These are phyloP conservation scores for Iberis amara DNA, from an alignment of 441 rosid genomes.

Conservation along the genomic window DNA sequence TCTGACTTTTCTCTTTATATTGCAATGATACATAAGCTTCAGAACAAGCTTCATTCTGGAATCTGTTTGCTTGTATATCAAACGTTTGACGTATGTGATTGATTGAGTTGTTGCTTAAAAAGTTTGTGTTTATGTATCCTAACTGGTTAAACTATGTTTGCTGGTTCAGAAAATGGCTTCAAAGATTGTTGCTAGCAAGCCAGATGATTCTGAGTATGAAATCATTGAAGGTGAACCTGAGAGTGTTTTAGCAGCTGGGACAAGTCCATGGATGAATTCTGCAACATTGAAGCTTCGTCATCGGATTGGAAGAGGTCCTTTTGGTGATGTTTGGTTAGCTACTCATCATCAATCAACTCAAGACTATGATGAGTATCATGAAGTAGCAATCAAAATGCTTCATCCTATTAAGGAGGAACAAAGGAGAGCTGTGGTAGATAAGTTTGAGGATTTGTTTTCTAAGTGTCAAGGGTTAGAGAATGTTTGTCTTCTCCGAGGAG, in stretches of 20 bases:
- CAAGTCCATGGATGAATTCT: constrained; percentile 63
- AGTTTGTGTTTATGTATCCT: neutral
- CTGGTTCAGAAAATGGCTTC: constrained; percentile 48
- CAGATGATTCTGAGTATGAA: constrained; percentile 52
- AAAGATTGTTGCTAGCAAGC: constrained; percentile 38
- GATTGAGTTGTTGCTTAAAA: neutral
- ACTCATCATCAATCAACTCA: constrained; percentile 59
- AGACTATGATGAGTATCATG: constrained; percentile 63
- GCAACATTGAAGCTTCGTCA: constrained; percentile 63
- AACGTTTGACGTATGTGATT: constrained; percentile 1
- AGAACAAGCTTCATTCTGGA: too few relatives aligned
- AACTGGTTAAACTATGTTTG: constrained; percentile 2
- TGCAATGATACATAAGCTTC: too few relatives aligned
- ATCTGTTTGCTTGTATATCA: too few relatives aligned
- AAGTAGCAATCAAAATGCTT: constrained; percentile 80
- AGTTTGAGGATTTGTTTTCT: constrained; percentile 53
- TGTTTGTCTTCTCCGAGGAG: constrained; percentile 58
- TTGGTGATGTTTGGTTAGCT: constrained; percentile 90
- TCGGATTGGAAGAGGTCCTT: constrained; percentile 85
- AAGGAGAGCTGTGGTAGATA: constrained; percentile 41
- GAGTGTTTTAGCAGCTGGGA: constrained; percentile 46
- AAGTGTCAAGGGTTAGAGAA: constrained; percentile 48
- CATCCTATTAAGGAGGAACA: constrained; percentile 59
- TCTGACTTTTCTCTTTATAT: constrained; percentile 24
- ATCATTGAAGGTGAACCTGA: constrained; percentile 60